Evolutionary conservation across 352 stramenopile species (phyloP), one percentile per base, ranked within the genome.

Genomic region (Pythium oligandrum): DNA sequence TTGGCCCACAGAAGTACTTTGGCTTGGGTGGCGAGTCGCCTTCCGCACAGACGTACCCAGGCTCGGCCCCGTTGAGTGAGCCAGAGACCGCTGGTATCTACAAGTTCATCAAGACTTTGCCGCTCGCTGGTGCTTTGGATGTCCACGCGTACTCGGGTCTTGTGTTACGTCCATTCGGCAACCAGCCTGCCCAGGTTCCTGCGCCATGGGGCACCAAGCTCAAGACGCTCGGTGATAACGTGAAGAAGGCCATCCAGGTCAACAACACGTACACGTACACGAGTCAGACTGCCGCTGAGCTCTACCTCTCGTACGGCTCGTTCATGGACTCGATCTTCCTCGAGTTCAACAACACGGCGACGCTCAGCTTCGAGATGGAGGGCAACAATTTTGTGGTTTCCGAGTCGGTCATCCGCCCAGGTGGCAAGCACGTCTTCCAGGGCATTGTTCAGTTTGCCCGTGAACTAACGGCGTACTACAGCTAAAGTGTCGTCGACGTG

Each of bases 261-360:
- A 54, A 42, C 55, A 66, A 59, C 42, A 56, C 53, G 5, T 50
- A 44, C 10, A 26, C 1, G 38, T 73, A 73, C 57, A 59, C 48
- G 45, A 61, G 55, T 42, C 51, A 64, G 46, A 64, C 55, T 4
- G 56, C 51, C 5, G 51, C 44, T 2, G 44, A 63, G 17, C 45
- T 73, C 11, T 73, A 73, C 61, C 34, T 64, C 33, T 51, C 57
- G 7, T 73, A 73, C 48, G 65, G 65, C 39, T 64, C 61, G 45
- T 70, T 73, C 51, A 59, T 58, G 44, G 65, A 73, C 54, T 61
- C 54, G 39, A 59, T 73, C 45, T 73, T 73, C 40, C 48, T 67
- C 33, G 51, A 61, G 45, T 70, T 70, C 45, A 51, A 59, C 52
- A 70, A 70, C 51, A 43, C 52, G 9, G 63, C 57, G 30, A 61